Base-by-base conservation (phyloP, 2,329 filamentous ascomycete species). In the Colletotrichum orbiculare region DNA sequence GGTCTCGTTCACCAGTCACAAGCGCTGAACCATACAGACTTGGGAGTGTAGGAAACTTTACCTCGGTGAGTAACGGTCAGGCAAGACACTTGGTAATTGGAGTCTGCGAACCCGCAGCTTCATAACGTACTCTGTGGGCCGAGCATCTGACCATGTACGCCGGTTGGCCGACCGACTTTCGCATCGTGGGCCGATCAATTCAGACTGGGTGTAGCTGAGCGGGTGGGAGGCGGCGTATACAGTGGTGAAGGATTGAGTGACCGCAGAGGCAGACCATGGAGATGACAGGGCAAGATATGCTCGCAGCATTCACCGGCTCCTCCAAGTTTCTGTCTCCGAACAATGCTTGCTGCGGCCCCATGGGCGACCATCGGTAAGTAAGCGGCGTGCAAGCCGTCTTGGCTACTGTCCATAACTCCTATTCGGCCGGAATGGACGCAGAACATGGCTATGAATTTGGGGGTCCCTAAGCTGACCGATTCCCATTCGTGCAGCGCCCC, bases 321-420 rank as follows among this genome's bases (percentile, higher is more conserved):
- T 25, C 25, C 25, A 25, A 25, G 25, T 25, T 4, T 8, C 25
- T 39, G 33, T 25, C 38, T 13, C 34, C 37, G 33, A 38, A n/a
- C 39, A 49, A 48, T 60, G 15, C 39, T 38, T 43, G 46, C 46
- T 56, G 41, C 54, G 46, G 34, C 38, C 39, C n/a, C 17, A 17
- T 48, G 13, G 48, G 39, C 54, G 34, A 55, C 34, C 33, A 5
- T 25, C 42, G 17, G 52, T 39, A 34, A 48, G 52, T 62, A 52
- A 56, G 46, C 46, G 52, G 57, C 62, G 52, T 45, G 34, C 25
- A 56, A 55, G 62, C 46, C 52, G 58, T 52, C 58, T 56, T 65
- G 62, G 58, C 52, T 45, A 41, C 35, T 45, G 34, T 48, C 35
- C 17, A 17, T 33, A 33, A 25, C 58, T 48, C 39, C 56, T 41